A percentile compares a stretch with the other conserved stretches of the same genome.
phyloP scores from a whole-genome alignment of 352 stramenopile genomes.

The Peronospora tabacina region DNA sequence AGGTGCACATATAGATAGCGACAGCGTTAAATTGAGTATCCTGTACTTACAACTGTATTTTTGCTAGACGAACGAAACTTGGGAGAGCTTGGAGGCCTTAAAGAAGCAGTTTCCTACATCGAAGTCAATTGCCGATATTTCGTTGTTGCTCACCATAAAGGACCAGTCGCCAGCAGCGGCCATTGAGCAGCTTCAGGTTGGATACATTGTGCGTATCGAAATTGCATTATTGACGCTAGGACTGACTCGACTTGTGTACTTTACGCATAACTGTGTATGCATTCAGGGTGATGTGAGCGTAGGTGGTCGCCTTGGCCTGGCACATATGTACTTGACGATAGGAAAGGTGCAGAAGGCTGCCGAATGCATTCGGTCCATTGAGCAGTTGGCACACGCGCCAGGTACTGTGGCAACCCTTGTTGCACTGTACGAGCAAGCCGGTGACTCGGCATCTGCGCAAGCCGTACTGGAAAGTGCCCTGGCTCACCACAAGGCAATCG shows the following conservation, averaged over 20 bases:
- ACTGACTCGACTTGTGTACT: neutral
- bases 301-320: conserved; percentile 54
- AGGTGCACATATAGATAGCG: conserved; percentile 25
- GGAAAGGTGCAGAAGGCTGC: conserved; percentile 42
- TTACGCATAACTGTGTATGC: conserved; percentile 1
- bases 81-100: conserved; percentile 40
- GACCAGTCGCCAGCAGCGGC: conserved; percentile 47
- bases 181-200: conserved; percentile 43
- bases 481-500: conserved; percentile 39
- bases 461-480: conserved; percentile 45
- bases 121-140: conserved; percentile 46
- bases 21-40: neutral
- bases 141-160: conserved; percentile 60
- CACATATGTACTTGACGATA: conserved; percentile 64
- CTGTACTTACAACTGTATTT: conserved; percentile 8
- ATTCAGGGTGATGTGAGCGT: conserved; percentile 41
- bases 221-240: neutral
- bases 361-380: conserved; percentile 53
- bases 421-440: conserved; percentile 57
- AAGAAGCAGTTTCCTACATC: conserved; percentile 59
- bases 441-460: conserved; percentile 43
- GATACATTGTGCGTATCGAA: neutral
- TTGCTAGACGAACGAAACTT: conserved; percentile 53
- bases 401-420: conserved; percentile 79
- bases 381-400: conserved; percentile 50